Conservation (phyloP, 2,329 filamentous ascomycete species). For the Acarospora socialis region DNA sequence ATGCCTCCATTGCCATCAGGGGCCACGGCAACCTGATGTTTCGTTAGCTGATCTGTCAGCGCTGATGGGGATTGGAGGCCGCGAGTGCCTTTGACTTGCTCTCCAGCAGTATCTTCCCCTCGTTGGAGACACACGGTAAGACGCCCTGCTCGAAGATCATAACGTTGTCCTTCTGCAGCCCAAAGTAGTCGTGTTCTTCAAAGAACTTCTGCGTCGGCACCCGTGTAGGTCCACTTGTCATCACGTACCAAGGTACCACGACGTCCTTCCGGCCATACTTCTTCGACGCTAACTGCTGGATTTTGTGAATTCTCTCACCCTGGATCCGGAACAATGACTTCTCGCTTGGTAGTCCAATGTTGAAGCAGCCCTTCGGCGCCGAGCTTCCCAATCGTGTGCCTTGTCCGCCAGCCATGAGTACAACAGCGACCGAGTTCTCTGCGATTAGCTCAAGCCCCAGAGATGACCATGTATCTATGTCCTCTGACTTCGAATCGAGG, state of each 20-base stretch:
- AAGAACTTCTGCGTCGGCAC: constrained; percentile 91
- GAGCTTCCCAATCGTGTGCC: constrained; percentile 89
- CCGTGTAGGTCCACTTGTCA: constrained; percentile 93
- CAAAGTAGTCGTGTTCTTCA: constrained; percentile 78
- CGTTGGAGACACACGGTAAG: constrained; percentile 89
- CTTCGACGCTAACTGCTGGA: constrained; percentile 66
- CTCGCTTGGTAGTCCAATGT: constrained; percentile 82
- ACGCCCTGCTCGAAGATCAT: constrained; percentile 94
- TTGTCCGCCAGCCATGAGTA: constrained; percentile 94
- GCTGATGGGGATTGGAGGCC: no score
- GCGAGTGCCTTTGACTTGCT: constrained; percentile 66
- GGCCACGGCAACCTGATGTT: constrained; percentile 71
- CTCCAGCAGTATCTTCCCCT: constrained; percentile 93
- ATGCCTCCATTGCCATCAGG: constrained; percentile 96
- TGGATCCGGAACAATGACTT: constrained; percentile 98
- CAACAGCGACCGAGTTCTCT: constrained; percentile 62
- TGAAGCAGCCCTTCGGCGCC: constrained; percentile 91
- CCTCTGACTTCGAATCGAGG: constrained; percentile 66
- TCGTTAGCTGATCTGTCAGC: no score
- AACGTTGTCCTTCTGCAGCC: constrained; percentile 71
- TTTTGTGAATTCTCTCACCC: constrained; percentile 78
- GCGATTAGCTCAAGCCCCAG: constrained; percentile 51
- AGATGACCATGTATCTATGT: constrained; percentile 74
- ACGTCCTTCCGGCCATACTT: constrained; percentile 46
- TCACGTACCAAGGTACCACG: constrained; percentile 93